Base-by-base conservation (phyloP, 2,329 filamentous ascomycete genomes). In the Cercospora janseana region DNA sequence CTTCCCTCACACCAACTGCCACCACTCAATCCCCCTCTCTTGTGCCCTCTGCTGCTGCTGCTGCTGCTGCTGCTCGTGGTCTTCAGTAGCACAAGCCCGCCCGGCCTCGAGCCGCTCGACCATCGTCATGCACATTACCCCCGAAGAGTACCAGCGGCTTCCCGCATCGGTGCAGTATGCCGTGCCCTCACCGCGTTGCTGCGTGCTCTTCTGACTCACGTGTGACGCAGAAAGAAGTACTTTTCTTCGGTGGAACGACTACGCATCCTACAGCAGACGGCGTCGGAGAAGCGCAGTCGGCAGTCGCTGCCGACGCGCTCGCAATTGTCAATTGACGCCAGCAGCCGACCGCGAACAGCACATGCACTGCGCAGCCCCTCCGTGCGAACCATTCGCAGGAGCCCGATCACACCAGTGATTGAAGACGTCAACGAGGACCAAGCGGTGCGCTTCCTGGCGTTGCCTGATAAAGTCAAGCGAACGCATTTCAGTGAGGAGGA, bases 401-500 rank as follows among this genome's bases (percentile, higher is more conserved):
- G 50, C 20, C 48, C 54, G 13, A 20, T 42, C 21, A 31, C 46
- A 12, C 58, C 52, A 49, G 48, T 52, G 21, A 47, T 60, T 35
- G 64, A 51, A 65, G 57, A 64, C 44, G 60, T 63, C 28, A 54
- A 56, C 44, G 52, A 60, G 27, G 57, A 64, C 21, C 60, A 64
- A 51, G 63, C 63, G 6, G 38, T 54, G 56, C 88, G 86, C 74
- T 90, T 84, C 66, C 74, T 83, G 46, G 80, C 77, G 16, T 74
- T 90, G 32, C 86, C 88, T 15, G 81, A 86, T 55, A 89, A 88
- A 68, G 78, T 89, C 56, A 83, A 82, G 63, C 80, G 81, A 57
- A 81, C 80, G 57, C 80, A 86, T 55, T 85, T 90, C 66, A 84
- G 83, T 18, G 76, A 74, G 41, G 85, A 90, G 67, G 87, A 93